phyloP scores from a whole-genome alignment of 345 rosid genomes.

The Salix exigua region DNA sequence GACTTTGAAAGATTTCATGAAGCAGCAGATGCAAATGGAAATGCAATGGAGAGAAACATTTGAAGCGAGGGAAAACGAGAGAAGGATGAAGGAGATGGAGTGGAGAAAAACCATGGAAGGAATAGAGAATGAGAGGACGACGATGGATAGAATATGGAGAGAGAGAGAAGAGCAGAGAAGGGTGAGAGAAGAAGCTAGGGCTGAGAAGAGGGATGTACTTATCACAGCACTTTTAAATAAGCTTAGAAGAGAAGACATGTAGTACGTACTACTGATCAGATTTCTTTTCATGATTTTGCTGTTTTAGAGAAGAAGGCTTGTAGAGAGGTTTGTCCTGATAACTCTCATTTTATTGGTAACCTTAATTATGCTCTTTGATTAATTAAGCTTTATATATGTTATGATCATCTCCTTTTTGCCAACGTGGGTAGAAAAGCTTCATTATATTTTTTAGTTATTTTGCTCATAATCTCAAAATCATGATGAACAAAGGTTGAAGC shows the following conservation, averaged over 20 bases:
- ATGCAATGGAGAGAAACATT: conserved; percentile 80
- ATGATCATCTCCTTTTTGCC: neutral
- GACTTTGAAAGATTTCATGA: conserved; percentile 71
- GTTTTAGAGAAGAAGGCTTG: conserved; percentile 9
- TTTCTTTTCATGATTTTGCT: conserved; percentile 9
- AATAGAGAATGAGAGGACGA: conserved; percentile 77
- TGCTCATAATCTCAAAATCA: neutral
- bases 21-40: conserved; percentile 74
- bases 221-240: conserved; percentile 70
- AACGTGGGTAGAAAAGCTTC: too few relatives aligned
- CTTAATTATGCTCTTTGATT: conserved; percentile 10
- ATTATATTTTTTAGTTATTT: too few relatives aligned
- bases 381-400: neutral
- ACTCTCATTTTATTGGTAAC: conserved; percentile 4
- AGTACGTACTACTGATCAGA: neutral
- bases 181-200: conserved; percentile 83
- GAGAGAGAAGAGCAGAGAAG: conserved; percentile 92
- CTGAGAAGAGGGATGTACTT: conserved; percentile 85
- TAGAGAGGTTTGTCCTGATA: conserved; percentile 24
- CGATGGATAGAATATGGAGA: conserved; percentile 81
- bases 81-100: conserved; percentile 72
- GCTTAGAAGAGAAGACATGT: conserved; percentile 52
- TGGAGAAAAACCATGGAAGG: conserved; percentile 87
- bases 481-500: neutral
- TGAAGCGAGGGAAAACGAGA: conserved; percentile 71